phyloP scores from a whole-genome alignment of 306 rosid species.

The Luffa acutangula region DNA sequence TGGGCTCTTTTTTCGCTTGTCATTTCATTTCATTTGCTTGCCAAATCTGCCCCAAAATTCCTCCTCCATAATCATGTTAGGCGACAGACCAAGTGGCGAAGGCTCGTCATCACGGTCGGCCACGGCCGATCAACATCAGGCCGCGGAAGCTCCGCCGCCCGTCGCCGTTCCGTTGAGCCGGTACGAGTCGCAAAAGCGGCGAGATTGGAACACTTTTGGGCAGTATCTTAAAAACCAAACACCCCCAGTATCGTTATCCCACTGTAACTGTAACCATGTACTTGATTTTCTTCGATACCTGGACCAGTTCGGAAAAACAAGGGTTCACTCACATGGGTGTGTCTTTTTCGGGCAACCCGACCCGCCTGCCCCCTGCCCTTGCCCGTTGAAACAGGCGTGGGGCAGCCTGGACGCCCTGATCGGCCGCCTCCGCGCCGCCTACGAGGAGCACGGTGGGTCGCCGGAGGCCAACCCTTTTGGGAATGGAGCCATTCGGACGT shows the following conservation, averaged over 20 bases:
- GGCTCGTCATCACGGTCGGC: slow-evolving; percentile 21
- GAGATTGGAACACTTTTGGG: slow-evolving; percentile 91
- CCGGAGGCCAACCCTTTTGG: slow-evolving; percentile 75
- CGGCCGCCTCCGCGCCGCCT: slow-evolving; percentile 81
- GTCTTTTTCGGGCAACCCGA: slow-evolving; percentile 86
- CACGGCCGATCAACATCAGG: slow-evolving; percentile 6
- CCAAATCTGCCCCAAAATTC: slow-evolving; percentile 17
- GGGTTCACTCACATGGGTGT: slow-evolving; percentile 77
- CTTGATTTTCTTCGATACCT: slow-evolving; percentile 79
- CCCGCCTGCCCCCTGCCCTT: slow-evolving; percentile 84
- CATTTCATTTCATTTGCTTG: slow-evolving; percentile 6
- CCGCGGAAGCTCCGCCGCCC: neutral
- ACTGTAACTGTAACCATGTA: slow-evolving; percentile 76
- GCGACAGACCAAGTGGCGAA: slow-evolving; percentile 28
- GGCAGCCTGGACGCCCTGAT: slow-evolving; percentile 89
- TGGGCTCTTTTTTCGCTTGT: neutral
- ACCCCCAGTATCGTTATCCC: slow-evolving; percentile 52
- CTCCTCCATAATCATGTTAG: slow-evolving; percentile 33
- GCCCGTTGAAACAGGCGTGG: slow-evolving; percentile 89
- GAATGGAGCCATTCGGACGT: slow-evolving; percentile 64
- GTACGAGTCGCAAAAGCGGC: slow-evolving; percentile 71
- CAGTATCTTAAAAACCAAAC: slow-evolving; percentile 67
- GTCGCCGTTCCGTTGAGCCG: slow-evolving; percentile 46
- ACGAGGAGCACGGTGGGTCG: slow-evolving; percentile 77
- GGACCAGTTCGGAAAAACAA: slow-evolving; percentile 87